Conservation (phyloP, 805 yeast species). For the Millerozyma acaciae region DNA sequence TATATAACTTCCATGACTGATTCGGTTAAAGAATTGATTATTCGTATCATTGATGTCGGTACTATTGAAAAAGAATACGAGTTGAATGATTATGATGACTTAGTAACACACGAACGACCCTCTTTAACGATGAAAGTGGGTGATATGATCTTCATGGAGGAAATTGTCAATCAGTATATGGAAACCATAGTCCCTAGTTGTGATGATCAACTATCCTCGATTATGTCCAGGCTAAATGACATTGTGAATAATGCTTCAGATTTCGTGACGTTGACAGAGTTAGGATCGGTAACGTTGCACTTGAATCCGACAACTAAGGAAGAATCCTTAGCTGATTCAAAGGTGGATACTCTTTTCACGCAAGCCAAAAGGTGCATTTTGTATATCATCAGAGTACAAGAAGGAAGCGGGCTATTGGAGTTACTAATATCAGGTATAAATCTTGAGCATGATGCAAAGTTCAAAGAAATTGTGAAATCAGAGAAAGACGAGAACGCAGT, state of each 20-base stretch:
- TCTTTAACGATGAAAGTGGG: conserved; percentile 39
- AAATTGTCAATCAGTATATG: conserved; percentile 38
- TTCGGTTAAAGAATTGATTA: conserved; percentile 43
- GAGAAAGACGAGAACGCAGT: conserved; percentile 32
- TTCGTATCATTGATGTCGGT: conserved; percentile 47
- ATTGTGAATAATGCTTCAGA: conserved; percentile 35
- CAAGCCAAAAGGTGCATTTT: conserved; percentile 81
- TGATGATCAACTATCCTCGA: conserved; percentile 53
- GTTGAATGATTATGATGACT: conserved; percentile 65
- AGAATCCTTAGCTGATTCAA: conserved; percentile 50
- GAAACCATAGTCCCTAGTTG: conserved; percentile 42
- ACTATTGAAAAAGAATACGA: conserved; percentile 59
- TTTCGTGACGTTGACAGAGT: conserved; percentile 46
- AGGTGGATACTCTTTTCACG: conserved; percentile 55
- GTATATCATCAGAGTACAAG: conserved; percentile 81
- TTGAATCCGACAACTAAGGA: conserved; percentile 51
- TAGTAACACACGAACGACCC: conserved; percentile 48
- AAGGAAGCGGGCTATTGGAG: conserved; percentile 62
- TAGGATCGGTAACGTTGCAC: conserved; percentile 51
- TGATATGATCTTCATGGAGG: conserved; percentile 46
- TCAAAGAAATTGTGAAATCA: conserved; percentile 48
- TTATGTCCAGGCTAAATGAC: conserved; percentile 40
- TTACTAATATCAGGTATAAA: conserved; percentile 63
- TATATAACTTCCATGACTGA: conserved; percentile 53
- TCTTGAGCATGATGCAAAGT: conserved; percentile 65